These are phyloP conservation scores for Plasmodium gallinaceum DNA, from an alignment of 169 alveolate genomes.

Conservation along the genomic window DNA sequence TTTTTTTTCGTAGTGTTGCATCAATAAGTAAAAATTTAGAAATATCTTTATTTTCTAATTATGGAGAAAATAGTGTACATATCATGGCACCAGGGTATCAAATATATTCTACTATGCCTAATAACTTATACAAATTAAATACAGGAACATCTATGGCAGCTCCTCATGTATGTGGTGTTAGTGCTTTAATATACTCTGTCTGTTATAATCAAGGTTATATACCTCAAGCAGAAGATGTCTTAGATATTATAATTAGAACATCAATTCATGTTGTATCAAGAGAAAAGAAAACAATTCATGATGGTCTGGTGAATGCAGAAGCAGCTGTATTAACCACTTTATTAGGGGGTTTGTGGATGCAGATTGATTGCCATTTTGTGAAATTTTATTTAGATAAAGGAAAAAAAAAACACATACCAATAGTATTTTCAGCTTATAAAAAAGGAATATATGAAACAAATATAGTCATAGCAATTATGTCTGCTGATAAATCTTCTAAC, in stretches of 20 bases:
- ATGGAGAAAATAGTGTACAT: slow-evolving; percentile 75
- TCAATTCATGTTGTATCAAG: slow-evolving; percentile 28
- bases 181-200: slow-evolving; percentile 75
- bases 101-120: slow-evolving; percentile 71
- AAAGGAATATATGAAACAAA: slow-evolving; percentile 63
- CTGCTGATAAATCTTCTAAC: slow-evolving; percentile 37
- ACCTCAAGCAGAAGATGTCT: slow-evolving; percentile 57
- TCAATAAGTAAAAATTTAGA: slow-evolving; percentile 53
- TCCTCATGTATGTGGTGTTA: slow-evolving; percentile 80
- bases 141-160: slow-evolving; percentile 83
- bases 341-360: slow-evolving; percentile 78
- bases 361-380: slow-evolving; percentile 66
- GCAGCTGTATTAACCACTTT: slow-evolving; percentile 75
- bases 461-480: slow-evolving; percentile 52
- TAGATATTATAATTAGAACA: slow-evolving; percentile 61
- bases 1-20: slow-evolving; percentile 40
- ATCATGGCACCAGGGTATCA: slow-evolving; percentile 79
- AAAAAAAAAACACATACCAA: slow-evolving; percentile 59
- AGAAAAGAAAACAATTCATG: slow-evolving; percentile 38
- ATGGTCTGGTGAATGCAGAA: slow-evolving; percentile 67
- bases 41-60: slow-evolving; percentile 76
- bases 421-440: slow-evolving; percentile 72
- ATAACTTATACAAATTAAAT: slow-evolving; percentile 63
- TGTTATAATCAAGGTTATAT: slow-evolving; percentile 45
- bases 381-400: slow-evolving; percentile 31